Conservation (phyloP, 345 rosid genomes). For the Lenwebbia sp. region DNA sequence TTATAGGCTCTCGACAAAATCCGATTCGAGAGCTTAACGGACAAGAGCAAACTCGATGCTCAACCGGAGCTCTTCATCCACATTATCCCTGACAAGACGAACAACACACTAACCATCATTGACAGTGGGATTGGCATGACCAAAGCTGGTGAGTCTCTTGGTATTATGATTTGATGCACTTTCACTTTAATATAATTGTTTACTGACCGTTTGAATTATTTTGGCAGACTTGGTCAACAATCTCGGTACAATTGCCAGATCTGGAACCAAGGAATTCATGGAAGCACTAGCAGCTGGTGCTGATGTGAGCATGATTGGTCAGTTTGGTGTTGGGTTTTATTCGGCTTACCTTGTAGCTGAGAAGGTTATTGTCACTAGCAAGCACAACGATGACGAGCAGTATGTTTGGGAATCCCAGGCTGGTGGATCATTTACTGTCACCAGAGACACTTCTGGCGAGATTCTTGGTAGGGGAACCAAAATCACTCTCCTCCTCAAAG, state of each 20-base stretch:
- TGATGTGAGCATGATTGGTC: slow-evolving; percentile 88
- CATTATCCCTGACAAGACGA: slow-evolving; percentile 75
- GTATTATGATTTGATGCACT: neutral
- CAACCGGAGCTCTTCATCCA: slow-evolving; percentile 82
- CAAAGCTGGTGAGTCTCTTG: slow-evolving; percentile 52
- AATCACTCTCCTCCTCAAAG: slow-evolving; percentile 66
- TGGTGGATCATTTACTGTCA: slow-evolving; percentile 82
- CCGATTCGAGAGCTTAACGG: slow-evolving; percentile 78
- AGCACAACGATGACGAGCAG: slow-evolving; percentile 87
- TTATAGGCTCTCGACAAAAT: slow-evolving; percentile 81
- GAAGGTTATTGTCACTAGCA: slow-evolving; percentile 61
- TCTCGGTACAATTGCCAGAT: slow-evolving; percentile 80
- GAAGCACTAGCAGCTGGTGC: slow-evolving; percentile 86
- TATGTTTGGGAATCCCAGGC: slow-evolving; percentile 94
- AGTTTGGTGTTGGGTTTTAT: slow-evolving; percentile 83
- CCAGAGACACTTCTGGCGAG: slow-evolving; percentile 67
- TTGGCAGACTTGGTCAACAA: slow-evolving; percentile 77
- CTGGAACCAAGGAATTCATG: slow-evolving; percentile 89
- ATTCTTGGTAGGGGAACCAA: slow-evolving; percentile 73
- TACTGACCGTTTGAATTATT: neutral
- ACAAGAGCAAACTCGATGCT: slow-evolving; percentile 77
- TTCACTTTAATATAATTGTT: neutral
- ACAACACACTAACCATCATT: slow-evolving; percentile 44
- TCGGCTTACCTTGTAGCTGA: slow-evolving; percentile 81
- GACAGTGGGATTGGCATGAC: slow-evolving; percentile 92